phyloP scores from a whole-genome alignment of 371 early-diverging fungal species.

The Zychaea mexicana region DNA sequence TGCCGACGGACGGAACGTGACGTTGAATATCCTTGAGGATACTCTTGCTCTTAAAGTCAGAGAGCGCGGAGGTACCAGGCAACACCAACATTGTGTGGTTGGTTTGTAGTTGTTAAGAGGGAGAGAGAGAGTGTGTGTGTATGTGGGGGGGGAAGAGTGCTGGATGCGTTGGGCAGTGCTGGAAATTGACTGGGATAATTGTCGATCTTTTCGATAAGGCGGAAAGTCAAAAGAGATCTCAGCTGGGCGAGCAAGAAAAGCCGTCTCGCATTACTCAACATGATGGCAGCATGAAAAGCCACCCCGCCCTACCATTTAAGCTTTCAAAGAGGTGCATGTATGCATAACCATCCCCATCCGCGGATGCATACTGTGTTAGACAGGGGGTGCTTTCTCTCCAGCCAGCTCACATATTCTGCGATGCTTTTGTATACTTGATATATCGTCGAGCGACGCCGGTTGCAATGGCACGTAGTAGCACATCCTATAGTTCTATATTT shows the following conservation, averaged over 20 bases:
- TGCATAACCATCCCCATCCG: too few species aligned
- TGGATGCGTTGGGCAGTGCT: too few species aligned
- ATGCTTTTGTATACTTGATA: too few species aligned
- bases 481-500: too few species aligned
- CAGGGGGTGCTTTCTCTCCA: too few species aligned
- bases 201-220: not conserved
- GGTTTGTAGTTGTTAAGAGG: not conserved
- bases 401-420: too few species aligned
- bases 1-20: slow-evolving; percentile 45
- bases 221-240: too few species aligned
- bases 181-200: not conserved
- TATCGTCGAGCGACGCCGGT: too few species aligned
- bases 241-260: slow-evolving; percentile 2
- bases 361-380: not conserved
- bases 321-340: not conserved
- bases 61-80: slow-evolving; percentile 76
- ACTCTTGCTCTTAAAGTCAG: slow-evolving; percentile 66
- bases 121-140: not conserved
- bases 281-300: not conserved
- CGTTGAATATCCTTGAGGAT: slow-evolving; percentile 58
- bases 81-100: slow-evolving; percentile 74
- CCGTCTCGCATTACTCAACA: slow-evolving; percentile 11
- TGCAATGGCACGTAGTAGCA: too few species aligned
- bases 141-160: not conserved
- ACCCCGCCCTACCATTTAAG: not conserved